Base-by-base conservation (phyloP, 805 yeast species). In the Candida dendrica region DNA sequence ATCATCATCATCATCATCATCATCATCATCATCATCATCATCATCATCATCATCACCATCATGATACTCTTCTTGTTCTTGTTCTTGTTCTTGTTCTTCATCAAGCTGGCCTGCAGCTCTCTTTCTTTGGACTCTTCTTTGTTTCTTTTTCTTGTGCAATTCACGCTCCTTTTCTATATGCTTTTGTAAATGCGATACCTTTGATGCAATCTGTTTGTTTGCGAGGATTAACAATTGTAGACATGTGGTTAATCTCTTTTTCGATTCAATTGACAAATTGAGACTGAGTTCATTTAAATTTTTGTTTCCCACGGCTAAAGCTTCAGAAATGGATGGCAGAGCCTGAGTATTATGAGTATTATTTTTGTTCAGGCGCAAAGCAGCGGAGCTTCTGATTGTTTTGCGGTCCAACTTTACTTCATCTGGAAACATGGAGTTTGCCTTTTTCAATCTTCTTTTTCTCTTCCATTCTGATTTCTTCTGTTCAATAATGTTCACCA, bases 141-240 rank as follows among this genome's bases (percentile, higher is more conserved):
- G n/a, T 27, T 44, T 38, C 26, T 37, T 34, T 17, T 13, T 18
- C 22, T 33, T 15, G 37, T 43, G 42, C 7, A 40, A 37, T 49
- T 56, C 50, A 31, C 64, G 61, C 48, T 71, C 85, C 43, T 72
- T 72, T 18, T 71, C 71, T 3, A 82, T 72, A 34, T 69, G 52
- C n/a, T 65, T 68, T 53, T 84, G 89, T 34, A 89, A 65, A 44
- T 70, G 72, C 41, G 69, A 70, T 16, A 89, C 84, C 49, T 87
- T 79, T 38, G 74, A 68, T 37, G 82, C 79, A 27, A 89, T 69
- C 52, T 83, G 87, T 43, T 77, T 78, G 54, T 87, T 89, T 3
- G 96, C 96, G 39, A 87, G 68, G 55, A 83, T 82, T 42, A 89
- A 66, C 40, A 90, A 69, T 50, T 88, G 90, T 37, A 90, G 69